These are phyloP conservation scores for Nigrograna mackinnonii DNA, from an alignment of 2,329 filamentous ascomycete species.

Conservation along the genomic window DNA sequence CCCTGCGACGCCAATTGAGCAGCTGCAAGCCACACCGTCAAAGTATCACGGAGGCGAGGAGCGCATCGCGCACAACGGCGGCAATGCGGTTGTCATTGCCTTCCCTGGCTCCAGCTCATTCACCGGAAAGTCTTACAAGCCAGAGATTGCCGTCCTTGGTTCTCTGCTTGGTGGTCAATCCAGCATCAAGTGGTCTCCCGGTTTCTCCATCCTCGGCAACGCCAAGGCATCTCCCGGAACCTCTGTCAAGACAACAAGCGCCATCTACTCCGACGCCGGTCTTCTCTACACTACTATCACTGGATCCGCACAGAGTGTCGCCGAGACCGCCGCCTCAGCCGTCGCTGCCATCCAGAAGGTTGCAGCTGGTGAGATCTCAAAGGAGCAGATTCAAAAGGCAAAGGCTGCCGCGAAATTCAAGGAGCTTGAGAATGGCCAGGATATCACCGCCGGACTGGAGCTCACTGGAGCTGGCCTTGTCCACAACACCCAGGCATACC, in stretches of 20 bases:
- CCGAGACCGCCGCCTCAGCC: slow-evolving; percentile 73
- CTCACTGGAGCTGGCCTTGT: slow-evolving; percentile 84
- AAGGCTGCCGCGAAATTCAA: slow-evolving; percentile 92
- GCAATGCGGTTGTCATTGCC: slow-evolving; percentile 85
- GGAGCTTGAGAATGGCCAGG: slow-evolving; percentile 80
- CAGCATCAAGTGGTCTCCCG: slow-evolving; percentile 92
- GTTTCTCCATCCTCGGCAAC: slow-evolving; percentile 89
- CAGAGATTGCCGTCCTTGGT: slow-evolving; percentile 84
- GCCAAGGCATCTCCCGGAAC: slow-evolving; percentile 68
- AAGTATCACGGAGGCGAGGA: slow-evolving; percentile 97
- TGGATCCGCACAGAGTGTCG: slow-evolving; percentile 74
- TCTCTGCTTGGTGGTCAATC: slow-evolving; percentile 89
- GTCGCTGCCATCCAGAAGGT: slow-evolving; percentile 83
- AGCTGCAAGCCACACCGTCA: slow-evolving; percentile 65
- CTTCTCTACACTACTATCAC: slow-evolving; percentile 82
- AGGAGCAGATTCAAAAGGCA: slow-evolving; percentile 90
- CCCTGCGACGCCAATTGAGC: slow-evolving; percentile 52
- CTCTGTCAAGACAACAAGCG: slow-evolving; percentile 73
- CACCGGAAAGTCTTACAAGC: slow-evolving; percentile 76
- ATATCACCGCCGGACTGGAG: slow-evolving; percentile 75
- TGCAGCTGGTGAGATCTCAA: slow-evolving; percentile 72
- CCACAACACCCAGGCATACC: slow-evolving; percentile 78
- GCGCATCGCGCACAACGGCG: slow-evolving; percentile 74
- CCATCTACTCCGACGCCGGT: slow-evolving; percentile 91
- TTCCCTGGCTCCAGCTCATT: slow-evolving; percentile 88